These are phyloP conservation scores for Bonia amplexicaulis DNA, from an alignment of 176 grass and related monocot species.

Conservation along the genomic window DNA sequence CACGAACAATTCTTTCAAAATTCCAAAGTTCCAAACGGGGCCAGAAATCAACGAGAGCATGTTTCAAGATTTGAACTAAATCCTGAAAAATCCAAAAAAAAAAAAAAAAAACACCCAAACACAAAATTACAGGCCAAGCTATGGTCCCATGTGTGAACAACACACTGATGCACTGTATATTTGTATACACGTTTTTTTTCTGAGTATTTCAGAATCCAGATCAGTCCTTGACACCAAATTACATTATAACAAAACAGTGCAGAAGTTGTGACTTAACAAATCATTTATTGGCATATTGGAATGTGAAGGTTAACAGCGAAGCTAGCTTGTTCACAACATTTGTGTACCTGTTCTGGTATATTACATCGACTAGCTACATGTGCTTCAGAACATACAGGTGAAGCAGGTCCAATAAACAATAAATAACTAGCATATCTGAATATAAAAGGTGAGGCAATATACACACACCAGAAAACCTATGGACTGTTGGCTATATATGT, in stretches of 20 bases:
- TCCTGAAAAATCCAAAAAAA: too few species aligned
- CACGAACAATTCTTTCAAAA: too few species aligned
- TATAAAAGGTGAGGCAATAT: conserved; percentile 25
- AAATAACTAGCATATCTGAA: conserved; percentile 17
- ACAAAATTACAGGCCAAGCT: too few species aligned
- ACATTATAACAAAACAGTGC: not conserved
- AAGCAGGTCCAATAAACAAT: conserved; percentile 8
- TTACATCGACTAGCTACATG: conserved; percentile 13
- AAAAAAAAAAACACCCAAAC: too few species aligned
- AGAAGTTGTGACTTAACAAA: not conserved
- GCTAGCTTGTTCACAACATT: conserved; percentile 8
- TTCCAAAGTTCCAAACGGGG: too few species aligned
- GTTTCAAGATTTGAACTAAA: too few species aligned
- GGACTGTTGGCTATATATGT: conserved; percentile 19
- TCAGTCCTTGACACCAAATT: not conserved
- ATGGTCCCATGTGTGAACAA: too few species aligned
- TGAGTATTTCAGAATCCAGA: not conserved
- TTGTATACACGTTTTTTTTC: too few species aligned
- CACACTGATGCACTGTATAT: too few species aligned
- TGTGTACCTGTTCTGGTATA: conserved; percentile 2
- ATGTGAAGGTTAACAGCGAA: not conserved
- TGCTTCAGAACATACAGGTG: conserved; percentile 18
- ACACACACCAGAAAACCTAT: conserved; percentile 30
- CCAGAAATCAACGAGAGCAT: too few species aligned
- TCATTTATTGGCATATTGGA: conserved; percentile 1